phyloP scores from a whole-genome alignment of 1,284 basidiomycete genomes.

The Rhodotorula sp. region DNA sequence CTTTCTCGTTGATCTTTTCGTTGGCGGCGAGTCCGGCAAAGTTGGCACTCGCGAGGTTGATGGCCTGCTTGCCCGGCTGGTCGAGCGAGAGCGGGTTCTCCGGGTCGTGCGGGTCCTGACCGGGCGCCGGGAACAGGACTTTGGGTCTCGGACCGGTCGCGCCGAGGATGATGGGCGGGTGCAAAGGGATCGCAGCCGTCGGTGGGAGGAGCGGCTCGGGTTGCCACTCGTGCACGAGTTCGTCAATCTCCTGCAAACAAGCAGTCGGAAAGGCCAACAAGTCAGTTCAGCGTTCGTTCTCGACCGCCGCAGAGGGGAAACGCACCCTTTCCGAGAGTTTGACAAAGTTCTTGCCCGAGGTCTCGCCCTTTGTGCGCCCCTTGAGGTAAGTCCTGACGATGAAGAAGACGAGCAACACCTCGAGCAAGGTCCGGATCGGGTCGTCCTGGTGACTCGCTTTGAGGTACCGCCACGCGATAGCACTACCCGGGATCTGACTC shows the following conservation, averaged over 20 bases:
- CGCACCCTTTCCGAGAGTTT: constrained; percentile 82
- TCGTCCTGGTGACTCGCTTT: constrained; percentile 53
- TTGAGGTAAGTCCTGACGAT: constrained; percentile 85
- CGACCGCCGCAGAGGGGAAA: not conserved
- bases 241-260: constrained; percentile 79
- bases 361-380: constrained; percentile 81
- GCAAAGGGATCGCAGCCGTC: constrained; percentile 60
- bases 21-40: constrained; percentile 88
- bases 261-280: not conserved
- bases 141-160: constrained; percentile 68
- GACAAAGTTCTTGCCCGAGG: constrained; percentile 85
- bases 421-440: constrained; percentile 85
- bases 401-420: constrained; percentile 84
- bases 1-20: constrained; percentile 80
- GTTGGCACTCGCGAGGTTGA: constrained; percentile 89
- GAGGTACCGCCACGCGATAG: constrained; percentile 52
- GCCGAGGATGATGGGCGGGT: constrained; percentile 78
- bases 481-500: constrained; percentile 48
- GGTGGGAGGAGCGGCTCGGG: constrained; percentile 77
- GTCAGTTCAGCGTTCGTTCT: not conserved
- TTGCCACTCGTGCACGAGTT: constrained; percentile 91
- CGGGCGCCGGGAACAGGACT: constrained; percentile 70
- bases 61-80: constrained; percentile 62
- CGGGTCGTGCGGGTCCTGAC: constrained; percentile 49
- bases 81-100: constrained; percentile 33